These are phyloP conservation scores for Chimonanthus praecox DNA, from an alignment of 164 flowering plant species.

Conservation along the genomic window DNA sequence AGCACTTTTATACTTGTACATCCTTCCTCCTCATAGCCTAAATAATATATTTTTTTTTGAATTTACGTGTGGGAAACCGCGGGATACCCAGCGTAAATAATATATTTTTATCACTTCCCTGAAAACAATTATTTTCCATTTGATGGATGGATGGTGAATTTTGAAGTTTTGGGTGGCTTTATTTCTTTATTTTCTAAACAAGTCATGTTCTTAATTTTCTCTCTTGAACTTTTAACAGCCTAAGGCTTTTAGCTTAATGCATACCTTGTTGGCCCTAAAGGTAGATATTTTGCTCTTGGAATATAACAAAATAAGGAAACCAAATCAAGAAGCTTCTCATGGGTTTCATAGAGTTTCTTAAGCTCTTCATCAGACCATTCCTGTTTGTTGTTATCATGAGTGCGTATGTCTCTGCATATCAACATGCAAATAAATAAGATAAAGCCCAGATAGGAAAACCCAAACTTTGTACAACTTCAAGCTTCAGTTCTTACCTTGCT, in stretches of 20 bases:
- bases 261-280: constrained; percentile 95
- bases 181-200: too few species aligned
- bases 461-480: neutral
- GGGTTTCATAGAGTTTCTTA: constrained; percentile 91
- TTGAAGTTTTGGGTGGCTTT: too few species aligned
- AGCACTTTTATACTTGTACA: neutral
- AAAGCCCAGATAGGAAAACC: neutral
- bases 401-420: constrained; percentile 75
- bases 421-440: neutral
- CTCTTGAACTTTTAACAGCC: neutral
- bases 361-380: constrained; percentile 98
- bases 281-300: constrained; percentile 89
- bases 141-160: too few species aligned
- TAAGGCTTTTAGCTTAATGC: neutral
- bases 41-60: too few species aligned
- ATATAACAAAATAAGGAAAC: constrained; percentile 93
- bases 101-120: too few species aligned
- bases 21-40: neutral
- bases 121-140: too few species aligned
- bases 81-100: too few species aligned
- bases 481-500: neutral
- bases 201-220: neutral
- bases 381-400: constrained; percentile 87
- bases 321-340: constrained; percentile 86
- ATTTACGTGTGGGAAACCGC: too few species aligned